Base-by-base conservation (phyloP, 495 filamentous ascomycete genomes). In the Tuber melanosporum region DNA sequence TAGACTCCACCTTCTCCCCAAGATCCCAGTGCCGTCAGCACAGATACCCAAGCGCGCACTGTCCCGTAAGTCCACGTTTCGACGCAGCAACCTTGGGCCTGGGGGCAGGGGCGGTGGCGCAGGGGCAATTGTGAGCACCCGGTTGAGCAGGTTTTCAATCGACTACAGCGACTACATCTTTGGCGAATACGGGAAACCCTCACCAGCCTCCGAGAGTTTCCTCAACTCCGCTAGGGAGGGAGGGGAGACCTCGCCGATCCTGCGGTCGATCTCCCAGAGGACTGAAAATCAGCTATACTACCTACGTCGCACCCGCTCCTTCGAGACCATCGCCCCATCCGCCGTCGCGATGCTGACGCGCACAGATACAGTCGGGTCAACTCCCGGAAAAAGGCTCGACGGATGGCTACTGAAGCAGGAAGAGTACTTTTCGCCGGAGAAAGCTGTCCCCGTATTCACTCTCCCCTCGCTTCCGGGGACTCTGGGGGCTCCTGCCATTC, bases 141-240 rank as follows among this genome's bases (percentile, higher is more conserved):
- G 57, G 57, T n/a, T 66, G 12, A 66, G 57, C 7, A 39, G 62
- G 15, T 74, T 62, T 41, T 78, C 73, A 52, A 70, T 78, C 43
- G 75, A 75, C 45, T 78, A 78, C 42, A 78, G 76, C 46, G 76
- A 75, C 39, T 78, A 72, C 62, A 75, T 78, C 26, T 75, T 69
- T 36, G 76, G 70, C 17, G 69, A 78, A 49, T 75, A 78, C n/a
- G 66, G 72, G 19, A 72, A 44, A 41, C 73, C 47, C 44, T 75
- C 73, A 17, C 70, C 73, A 75, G 52, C 32, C 22, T 70, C 72
- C n/a, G 72, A 70, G 15, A 43, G 73, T 52, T 77, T 77, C 57
- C 44, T 15, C 26, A 32, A 66, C 12, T 17, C 57, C 26, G 9
- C 76, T 45, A 42, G 46, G 42, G 39, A 41, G 22, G 73, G 46